A percentile compares a stretch with the other conserved stretches of the same genome.
These are phyloP conservation scores for Boletus vinaceobasis DNA, from an alignment of 768 basidiomycete genomes.

Conservation along the genomic window DNA sequence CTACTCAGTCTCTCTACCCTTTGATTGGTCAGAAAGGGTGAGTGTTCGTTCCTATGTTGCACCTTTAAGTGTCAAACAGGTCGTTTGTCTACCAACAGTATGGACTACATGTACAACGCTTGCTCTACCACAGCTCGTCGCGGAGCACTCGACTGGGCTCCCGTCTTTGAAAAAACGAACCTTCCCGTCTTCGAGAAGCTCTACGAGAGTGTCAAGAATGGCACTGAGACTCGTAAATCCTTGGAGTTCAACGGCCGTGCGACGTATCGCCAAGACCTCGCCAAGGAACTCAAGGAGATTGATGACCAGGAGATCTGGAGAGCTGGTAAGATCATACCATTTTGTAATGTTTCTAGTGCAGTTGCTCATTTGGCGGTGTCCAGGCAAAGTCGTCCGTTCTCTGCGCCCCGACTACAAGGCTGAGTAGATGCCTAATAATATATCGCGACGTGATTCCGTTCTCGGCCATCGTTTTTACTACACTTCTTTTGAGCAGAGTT, in stretches of 20 bases:
- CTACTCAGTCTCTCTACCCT: constrained; percentile 98
- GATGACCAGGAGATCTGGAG: constrained; percentile 99
- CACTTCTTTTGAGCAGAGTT: constrained; percentile 8
- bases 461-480: constrained; percentile 1
- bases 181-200: constrained; percentile 91
- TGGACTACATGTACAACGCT: constrained; percentile 99
- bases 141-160: constrained; percentile 99
- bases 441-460: constrained; percentile 7
- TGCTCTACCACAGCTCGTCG: constrained; percentile 99
- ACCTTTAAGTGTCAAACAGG: background rate
- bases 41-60: constrained; percentile 17
- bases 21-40: constrained; percentile 93
- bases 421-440: constrained; percentile 34
- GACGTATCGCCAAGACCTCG: constrained; percentile 92
- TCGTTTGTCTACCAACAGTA: constrained; percentile 42
- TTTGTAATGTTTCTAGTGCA: background rate
- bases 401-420: constrained; percentile 84
- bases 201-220: constrained; percentile 92
- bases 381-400: constrained; percentile 86
- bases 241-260: constrained; percentile 92
- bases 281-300: constrained; percentile 89
- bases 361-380: constrained; percentile 3
- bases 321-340: constrained; percentile 54
- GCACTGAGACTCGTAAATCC: constrained; percentile 95
- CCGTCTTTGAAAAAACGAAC: constrained; percentile 93